phyloP scores from a whole-genome alignment of 495 filamentous ascomycete species.

The Penicillium flavigenum region DNA sequence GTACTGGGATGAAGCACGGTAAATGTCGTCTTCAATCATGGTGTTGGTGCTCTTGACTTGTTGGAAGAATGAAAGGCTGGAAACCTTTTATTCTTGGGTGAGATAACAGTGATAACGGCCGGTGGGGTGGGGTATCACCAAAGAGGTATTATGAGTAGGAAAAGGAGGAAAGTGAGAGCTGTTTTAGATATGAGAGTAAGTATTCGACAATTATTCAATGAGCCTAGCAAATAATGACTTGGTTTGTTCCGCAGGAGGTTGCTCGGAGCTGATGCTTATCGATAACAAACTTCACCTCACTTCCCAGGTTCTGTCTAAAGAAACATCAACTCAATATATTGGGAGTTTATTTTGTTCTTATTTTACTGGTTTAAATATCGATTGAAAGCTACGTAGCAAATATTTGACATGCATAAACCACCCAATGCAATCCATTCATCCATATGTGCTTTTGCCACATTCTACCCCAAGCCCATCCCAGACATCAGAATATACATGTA shows the following conservation, averaged over 20 bases:
- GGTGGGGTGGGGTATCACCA: no score
- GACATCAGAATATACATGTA: conserved; percentile 13
- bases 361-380: background rate
- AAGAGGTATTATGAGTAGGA: background rate
- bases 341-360: background rate
- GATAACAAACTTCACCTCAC: conserved; percentile 11
- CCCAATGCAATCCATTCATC: conserved; percentile 10
- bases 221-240: background rate
- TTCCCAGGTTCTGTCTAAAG: background rate
- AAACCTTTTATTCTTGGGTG: background rate
- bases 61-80: background rate
- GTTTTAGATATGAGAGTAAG: background rate
- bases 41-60: conserved; percentile 12
- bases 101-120: background rate
- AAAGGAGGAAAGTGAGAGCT: background rate
- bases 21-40: conserved; percentile 83
- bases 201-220: background rate
- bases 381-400: background rate
- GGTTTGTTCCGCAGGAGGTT: background rate
- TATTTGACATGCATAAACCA: background rate
- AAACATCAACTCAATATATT: background rate
- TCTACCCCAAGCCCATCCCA: background rate
- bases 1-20: conserved; percentile 88
- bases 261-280: conserved; percentile 11
- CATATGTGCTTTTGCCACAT: conserved; percentile 1